These are phyloP conservation scores for Centella asiatica DNA, from an alignment of 129 eudicot species.

Conservation along the genomic window DNA sequence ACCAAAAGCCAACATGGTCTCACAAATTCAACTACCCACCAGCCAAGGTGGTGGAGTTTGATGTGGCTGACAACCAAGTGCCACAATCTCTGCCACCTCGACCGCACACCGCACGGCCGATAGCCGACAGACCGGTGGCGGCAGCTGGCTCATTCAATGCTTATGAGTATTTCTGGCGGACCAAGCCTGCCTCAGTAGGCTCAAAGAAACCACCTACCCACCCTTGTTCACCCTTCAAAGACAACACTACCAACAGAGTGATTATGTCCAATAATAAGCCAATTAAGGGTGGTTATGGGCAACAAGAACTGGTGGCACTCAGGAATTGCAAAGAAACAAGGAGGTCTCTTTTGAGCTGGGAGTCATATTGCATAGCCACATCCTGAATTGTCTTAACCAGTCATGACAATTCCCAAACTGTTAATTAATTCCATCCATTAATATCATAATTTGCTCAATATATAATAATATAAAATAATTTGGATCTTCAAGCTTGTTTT, in stretches of 20 bases:
- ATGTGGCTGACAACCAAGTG: not conserved
- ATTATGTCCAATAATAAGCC: not conserved
- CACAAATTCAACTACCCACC: constrained; percentile 24
- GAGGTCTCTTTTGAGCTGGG: constrained; percentile 55
- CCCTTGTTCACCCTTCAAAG: constrained; percentile 27
- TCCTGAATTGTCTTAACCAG: constrained; percentile 19
- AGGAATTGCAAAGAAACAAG: constrained; percentile 63
- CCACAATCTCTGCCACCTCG: constrained; percentile 41
- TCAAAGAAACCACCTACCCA: constrained; percentile 23
- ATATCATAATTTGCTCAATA: not conserved
- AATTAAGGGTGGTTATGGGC: constrained; percentile 11
- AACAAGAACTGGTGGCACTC: constrained; percentile 37
- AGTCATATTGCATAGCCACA: constrained; percentile 84
- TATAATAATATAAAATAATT: not conserved
- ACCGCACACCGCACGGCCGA: constrained; percentile 26
- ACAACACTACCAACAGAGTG: constrained; percentile 1
- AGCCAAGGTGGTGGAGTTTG: constrained; percentile 10
- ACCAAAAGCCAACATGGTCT: constrained; percentile 37
- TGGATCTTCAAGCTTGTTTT: constrained; percentile 16
- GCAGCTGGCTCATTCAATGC: constrained; percentile 42
- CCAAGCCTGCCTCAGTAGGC: constrained; percentile 27
- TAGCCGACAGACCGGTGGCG: constrained; percentile 27
- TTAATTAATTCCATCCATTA: not conserved
- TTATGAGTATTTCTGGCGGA: constrained; percentile 76
- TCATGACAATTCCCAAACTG: not conserved